These are phyloP conservation scores for Metschnikowia vanudenii DNA, from an alignment of 805 yeast species.

Conservation along the genomic window DNA sequence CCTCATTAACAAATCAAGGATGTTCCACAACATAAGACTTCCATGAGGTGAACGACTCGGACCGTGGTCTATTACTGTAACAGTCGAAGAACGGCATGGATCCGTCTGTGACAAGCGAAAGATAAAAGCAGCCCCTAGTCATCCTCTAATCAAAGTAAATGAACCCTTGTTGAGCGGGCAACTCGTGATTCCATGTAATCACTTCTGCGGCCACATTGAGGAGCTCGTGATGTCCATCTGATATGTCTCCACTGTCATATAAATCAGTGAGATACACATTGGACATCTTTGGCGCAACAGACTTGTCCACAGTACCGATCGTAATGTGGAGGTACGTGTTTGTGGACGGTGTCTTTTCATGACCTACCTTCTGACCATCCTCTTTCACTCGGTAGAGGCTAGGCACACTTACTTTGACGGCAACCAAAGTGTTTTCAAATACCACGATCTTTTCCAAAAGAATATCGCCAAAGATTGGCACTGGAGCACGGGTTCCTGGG, in stretches of 20 bases:
- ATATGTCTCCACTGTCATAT: not conserved
- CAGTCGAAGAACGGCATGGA: too few relatives aligned
- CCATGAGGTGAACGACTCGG: too few relatives aligned
- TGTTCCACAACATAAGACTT: too few relatives aligned
- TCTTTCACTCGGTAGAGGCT: constrained; percentile 16
- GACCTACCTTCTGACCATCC: constrained; percentile 9
- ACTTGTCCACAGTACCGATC: constrained; percentile 48
- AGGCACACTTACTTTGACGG: constrained; percentile 46
- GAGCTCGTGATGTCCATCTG: constrained; percentile 10
- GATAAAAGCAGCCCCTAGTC: too few relatives aligned
- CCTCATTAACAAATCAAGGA: too few relatives aligned
- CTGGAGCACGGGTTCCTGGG: constrained; percentile 11
- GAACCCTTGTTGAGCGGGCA: constrained; percentile 12
- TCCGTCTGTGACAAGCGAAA: too few relatives aligned
- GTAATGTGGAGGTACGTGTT: constrained; percentile 59
- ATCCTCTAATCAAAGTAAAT: constrained; percentile 8
- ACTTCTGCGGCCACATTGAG: constrained; percentile 7
- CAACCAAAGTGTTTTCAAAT: constrained; percentile 47
- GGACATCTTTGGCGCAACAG: constrained; percentile 16
- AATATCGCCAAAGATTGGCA: constrained; percentile 36
- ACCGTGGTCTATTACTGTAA: too few relatives aligned
- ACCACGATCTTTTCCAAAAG: constrained; percentile 46
- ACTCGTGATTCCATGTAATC: constrained; percentile 5
- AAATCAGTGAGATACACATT: constrained; percentile 14
- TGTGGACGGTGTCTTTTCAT: constrained; percentile 36